Evolutionary conservation across 805 yeast species (phyloP), one percentile per base, ranked within the genome.

Genomic region (Cyberlindnera lachancei): DNA sequence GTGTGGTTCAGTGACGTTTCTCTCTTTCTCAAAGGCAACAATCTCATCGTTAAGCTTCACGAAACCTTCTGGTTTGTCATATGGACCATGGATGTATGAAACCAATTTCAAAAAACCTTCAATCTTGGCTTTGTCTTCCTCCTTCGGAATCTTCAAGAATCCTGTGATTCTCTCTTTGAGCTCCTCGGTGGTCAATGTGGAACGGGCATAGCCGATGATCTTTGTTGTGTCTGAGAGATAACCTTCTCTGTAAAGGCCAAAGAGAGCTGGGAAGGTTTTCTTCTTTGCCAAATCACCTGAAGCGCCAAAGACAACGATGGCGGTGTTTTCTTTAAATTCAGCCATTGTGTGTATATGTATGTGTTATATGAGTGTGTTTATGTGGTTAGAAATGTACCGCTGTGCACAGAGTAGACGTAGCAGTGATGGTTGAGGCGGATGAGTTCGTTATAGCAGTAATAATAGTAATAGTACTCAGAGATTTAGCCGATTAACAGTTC

Each of bases 201-300:
- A 79, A 49, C 98, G 73, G 18, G 98, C 98, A 56, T 83, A 92
- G 17, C 98, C 98, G 44, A 84, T 70, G 49, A 92, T 85, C 52
- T 75, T 74, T 23, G 82, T 76, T 18, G 77, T 57, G 10, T 63
- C 50, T 8, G 94, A 84, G 35, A 90, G 66, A 44, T 75, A 76
- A 25, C 94, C 95, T 55, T 88, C 79, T 44, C 83, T 66, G 61
- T 49, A 74, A 23, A 83, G 66, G 9, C 92, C 94, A 48, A 81
- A 82, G 15, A 83, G 60, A 4, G 92, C 90, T 8, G 94, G 94
- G 61, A 84, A 86, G 3, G 96, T 88, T 64, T 88, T 88, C 77
- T 88, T 88, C 65, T 85, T 86, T 35, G 96, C 95, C 44, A 88
- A 67, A 58, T 88, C 96, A 32, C 96, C 96, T 15, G 94, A 83